Evolutionary conservation across 2,329 filamentous ascomycete genomes (phyloP).

Genomic region (Alternaria sp.): DNA sequence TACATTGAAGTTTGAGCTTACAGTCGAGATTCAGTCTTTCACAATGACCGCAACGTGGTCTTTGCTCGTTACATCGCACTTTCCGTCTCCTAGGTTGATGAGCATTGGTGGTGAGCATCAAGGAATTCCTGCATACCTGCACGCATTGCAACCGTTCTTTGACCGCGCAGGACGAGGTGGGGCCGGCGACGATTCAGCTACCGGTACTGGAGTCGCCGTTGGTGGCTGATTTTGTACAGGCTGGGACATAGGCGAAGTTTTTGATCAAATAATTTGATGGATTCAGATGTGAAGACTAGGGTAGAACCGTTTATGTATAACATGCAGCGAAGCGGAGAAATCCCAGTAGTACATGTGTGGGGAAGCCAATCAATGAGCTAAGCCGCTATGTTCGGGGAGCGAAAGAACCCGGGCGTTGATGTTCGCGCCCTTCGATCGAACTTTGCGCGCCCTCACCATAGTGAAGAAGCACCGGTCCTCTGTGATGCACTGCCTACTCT

Average conservation of each 20-base stretch:
- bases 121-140: conserved; percentile 26
- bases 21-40: conserved; percentile 64
- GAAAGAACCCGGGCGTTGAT: background rate
- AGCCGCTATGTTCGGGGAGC: background rate
- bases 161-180: conserved; percentile 40
- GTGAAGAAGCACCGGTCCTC: background rate
- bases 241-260: conserved; percentile 31
- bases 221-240: conserved; percentile 21
- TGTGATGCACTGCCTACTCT: background rate
- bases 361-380: conserved; percentile 20
- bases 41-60: conserved; percentile 64
- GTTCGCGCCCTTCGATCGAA: background rate
- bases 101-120: conserved; percentile 10
- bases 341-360: conserved; percentile 4
- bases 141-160: conserved; percentile 46
- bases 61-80: conserved; percentile 64
- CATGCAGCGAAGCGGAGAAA: conserved; percentile 1
- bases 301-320: conserved; percentile 2
- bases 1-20: background rate
- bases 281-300: background rate
- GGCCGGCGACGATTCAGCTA: conserved; percentile 16
- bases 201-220: conserved; percentile 24
- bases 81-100: conserved; percentile 57
- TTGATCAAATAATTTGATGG: background rate
- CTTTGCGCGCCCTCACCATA: background rate